phyloP scores from a whole-genome alignment of 2,329 filamentous ascomycete genomes.

The Thielaviopsis punctulata region DNA sequence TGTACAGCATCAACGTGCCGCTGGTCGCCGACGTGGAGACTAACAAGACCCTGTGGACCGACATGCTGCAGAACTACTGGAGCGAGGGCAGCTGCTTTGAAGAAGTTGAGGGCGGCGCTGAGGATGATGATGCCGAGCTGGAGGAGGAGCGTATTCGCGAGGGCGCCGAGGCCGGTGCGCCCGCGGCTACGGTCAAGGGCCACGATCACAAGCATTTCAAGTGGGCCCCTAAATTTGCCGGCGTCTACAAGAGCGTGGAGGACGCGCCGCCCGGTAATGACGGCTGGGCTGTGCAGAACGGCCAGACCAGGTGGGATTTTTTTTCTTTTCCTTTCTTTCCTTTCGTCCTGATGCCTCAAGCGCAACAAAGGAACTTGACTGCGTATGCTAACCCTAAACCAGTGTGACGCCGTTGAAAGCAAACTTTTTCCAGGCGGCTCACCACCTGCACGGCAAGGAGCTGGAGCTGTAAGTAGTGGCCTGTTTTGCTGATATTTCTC shows the following conservation, averaged over 20 bases:
- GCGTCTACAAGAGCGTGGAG: constrained; percentile 78
- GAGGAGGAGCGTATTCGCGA: constrained; percentile 30
- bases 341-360: constrained; percentile 3
- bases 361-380: too few relatives aligned
- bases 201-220: constrained; percentile 81
- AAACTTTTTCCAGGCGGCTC: constrained; percentile 68
- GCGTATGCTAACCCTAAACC: constrained; percentile 8
- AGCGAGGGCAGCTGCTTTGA: constrained; percentile 68
- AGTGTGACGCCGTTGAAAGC: constrained; percentile 83
- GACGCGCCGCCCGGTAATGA: constrained; percentile 67
- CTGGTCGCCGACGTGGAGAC: constrained; percentile 57
- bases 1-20: constrained; percentile 89
- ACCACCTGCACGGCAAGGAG: constrained; percentile 48
- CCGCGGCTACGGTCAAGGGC: constrained; percentile 21
- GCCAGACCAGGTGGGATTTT: constrained; percentile 57
- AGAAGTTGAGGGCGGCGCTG: constrained; percentile 49
- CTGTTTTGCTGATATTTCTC: neutral
- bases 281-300: constrained; percentile 81
- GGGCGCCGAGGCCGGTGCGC: constrained; percentile 16
- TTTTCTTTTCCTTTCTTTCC: neutral
- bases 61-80: constrained; percentile 87
- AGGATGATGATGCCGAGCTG: constrained; percentile 44
- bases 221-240: constrained; percentile 76
- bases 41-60: constrained; percentile 63
- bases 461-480: constrained; percentile 59